These are phyloP conservation scores for Fusarium lyarnte DNA, from an alignment of 2,329 filamentous ascomycete species.

Conservation along the genomic window DNA sequence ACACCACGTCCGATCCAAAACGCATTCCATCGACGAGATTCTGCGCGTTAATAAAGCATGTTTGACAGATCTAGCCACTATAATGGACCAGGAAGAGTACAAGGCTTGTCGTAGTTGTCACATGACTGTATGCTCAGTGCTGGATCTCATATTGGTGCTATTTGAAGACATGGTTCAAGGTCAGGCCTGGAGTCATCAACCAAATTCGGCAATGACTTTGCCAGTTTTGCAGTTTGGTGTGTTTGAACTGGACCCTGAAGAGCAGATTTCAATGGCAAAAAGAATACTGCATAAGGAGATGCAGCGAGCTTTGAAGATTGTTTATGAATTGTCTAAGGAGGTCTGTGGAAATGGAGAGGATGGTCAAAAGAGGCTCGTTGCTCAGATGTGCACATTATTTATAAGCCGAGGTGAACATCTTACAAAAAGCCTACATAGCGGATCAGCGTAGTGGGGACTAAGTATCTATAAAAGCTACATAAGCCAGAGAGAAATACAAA, in stretches of 20 bases:
- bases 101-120: neutral
- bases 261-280: neutral
- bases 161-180: neutral
- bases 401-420: neutral
- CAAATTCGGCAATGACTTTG: neutral
- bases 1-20: neutral
- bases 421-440: neutral
- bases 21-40: neutral
- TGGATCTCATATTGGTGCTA: neutral
- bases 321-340: neutral
- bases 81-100: neutral
- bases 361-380: neutral
- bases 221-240: neutral
- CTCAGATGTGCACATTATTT: neutral
- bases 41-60: neutral
- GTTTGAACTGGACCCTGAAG: neutral
- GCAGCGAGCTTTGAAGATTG: neutral
- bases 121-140: neutral
- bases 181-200: neutral
- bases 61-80: neutral
- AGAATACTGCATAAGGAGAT: neutral
- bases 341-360: neutral
- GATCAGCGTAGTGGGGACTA: neutral
- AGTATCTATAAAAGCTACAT: fast-evolving
- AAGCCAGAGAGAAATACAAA: too few relatives aligned